phyloP scores from a whole-genome alignment of 78 protist species.

The Chrysochromulina parva region DNA sequence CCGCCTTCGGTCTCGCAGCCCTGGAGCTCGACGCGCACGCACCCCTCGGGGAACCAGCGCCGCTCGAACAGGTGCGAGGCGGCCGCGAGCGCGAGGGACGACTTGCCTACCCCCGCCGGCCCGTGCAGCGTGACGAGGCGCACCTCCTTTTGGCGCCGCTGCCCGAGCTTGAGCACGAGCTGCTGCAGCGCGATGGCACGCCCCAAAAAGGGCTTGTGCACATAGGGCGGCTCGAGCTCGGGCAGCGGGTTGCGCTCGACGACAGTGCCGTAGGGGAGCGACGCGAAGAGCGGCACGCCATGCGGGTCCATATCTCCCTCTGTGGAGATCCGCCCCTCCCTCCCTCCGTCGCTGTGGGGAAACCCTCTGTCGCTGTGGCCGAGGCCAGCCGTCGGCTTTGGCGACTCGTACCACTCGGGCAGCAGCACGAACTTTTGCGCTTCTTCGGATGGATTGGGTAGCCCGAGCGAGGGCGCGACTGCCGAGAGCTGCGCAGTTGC shows the following conservation, averaged over 20 bases:
- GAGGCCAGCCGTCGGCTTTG: no score
- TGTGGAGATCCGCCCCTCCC: no score
- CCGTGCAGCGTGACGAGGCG: background rate
- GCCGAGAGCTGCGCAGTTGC: background rate
- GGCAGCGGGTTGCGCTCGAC: conserved; percentile 10
- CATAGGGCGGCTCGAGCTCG: background rate
- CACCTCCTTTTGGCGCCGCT: background rate
- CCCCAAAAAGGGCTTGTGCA: background rate
- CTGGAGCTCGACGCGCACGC: background rate
- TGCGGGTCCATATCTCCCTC: background rate
- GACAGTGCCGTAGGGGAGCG: background rate
- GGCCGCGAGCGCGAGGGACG: background rate
- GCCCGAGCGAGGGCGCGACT: background rate
- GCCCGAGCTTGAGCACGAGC: conserved; percentile 11
- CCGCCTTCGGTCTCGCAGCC: background rate
- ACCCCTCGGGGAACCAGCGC: background rate
- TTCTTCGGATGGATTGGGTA: background rate
- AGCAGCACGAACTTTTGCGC: background rate
- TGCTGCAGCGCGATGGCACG: background rate
- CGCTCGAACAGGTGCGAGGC: background rate
- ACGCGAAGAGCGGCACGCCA: background rate
- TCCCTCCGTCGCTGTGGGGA: no score
- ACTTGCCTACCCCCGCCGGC: background rate
- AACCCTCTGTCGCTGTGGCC: no score
- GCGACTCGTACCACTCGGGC: background rate